These are phyloP conservation scores for Komagataella populi DNA, from an alignment of 805 yeast species.

Conservation along the genomic window DNA sequence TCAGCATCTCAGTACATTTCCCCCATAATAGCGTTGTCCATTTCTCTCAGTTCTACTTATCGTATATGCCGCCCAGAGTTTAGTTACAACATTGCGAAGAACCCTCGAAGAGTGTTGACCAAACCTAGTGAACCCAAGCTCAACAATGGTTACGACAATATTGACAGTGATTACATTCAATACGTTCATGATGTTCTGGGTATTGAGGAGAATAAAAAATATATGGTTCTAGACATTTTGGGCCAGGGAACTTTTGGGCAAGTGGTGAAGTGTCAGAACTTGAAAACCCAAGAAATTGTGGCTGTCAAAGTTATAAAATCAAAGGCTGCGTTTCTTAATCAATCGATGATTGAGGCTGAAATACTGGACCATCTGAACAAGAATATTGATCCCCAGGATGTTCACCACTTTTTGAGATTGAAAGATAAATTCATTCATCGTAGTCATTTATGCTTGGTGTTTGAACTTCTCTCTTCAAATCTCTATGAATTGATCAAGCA, in stretches of 20 bases:
- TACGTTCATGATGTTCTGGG: slow-evolving; percentile 93
- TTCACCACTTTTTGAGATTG: slow-evolving; percentile 63
- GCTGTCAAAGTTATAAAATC: slow-evolving; percentile 94
- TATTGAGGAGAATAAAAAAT: slow-evolving; percentile 69
- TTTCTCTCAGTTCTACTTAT: slow-evolving; percentile 67
- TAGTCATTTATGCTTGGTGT: slow-evolving; percentile 85
- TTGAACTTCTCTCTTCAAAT: slow-evolving; percentile 80
- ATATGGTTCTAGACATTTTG: slow-evolving; percentile 75
- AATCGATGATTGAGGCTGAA: slow-evolving; percentile 81
- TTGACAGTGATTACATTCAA: slow-evolving; percentile 78
- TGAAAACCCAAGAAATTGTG: slow-evolving; percentile 65
- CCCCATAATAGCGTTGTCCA: slow-evolving; percentile 72
- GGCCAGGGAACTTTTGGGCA: slow-evolving; percentile 99
- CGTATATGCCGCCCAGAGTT: slow-evolving; percentile 76
- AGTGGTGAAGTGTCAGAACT: slow-evolving; percentile 84
- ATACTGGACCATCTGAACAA: slow-evolving; percentile 71
- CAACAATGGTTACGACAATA: slow-evolving; percentile 81
- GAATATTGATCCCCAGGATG: slow-evolving; percentile 53
- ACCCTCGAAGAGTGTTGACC: slow-evolving; percentile 86
- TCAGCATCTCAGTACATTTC: slow-evolving; percentile 51
- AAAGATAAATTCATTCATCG: slow-evolving; percentile 86
- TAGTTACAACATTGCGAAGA: slow-evolving; percentile 69
- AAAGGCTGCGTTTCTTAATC: slow-evolving; percentile 81
- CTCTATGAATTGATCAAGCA: slow-evolving; percentile 84
- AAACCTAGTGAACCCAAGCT: slow-evolving; percentile 77